A percentile compares a stretch with the other conserved stretches of the same genome.
phyloP scores from a whole-genome alignment of 148 eudicot genomes.

The Vaccinium corymbosum region DNA sequence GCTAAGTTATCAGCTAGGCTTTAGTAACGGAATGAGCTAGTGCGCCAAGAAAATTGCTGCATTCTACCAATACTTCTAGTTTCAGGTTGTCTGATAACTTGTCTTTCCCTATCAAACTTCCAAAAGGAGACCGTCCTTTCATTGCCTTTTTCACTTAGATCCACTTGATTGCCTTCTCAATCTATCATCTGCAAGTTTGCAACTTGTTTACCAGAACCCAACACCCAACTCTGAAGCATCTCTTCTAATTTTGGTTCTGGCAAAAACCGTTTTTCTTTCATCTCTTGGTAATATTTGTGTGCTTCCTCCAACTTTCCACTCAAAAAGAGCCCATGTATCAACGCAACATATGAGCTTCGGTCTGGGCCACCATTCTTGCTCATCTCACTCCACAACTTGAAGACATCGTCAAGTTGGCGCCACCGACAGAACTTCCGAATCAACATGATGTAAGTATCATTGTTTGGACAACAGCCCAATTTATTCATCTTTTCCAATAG shows the following conservation, averaged over 20 bases:
- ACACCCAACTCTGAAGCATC: constrained; percentile 60
- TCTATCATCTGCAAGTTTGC: constrained; percentile 24
- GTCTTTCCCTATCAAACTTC: constrained; percentile 23
- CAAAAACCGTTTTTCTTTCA: constrained; percentile 58
- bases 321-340: constrained; percentile 79
- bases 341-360: constrained; percentile 55
- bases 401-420: constrained; percentile 57
- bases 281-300: constrained; percentile 52
- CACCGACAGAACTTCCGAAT: constrained; percentile 78
- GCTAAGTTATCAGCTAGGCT: not conserved
- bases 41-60: constrained; percentile 39
- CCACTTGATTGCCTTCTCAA: constrained; percentile 20
- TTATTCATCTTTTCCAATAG: constrained; percentile 67
- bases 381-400: constrained; percentile 70
- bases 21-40: not conserved
- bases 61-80: constrained; percentile 34
- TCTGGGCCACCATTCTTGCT: constrained; percentile 61
- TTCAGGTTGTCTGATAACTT: constrained; percentile 34
- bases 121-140: constrained; percentile 13
- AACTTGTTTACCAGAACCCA: constrained; percentile 37
- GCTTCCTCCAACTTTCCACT: constrained; percentile 81
- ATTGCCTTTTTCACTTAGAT: constrained; percentile 17
- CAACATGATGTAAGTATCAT: constrained; percentile 73
- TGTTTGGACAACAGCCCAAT: constrained; percentile 50
- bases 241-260: constrained; percentile 72